These are phyloP conservation scores for Neoscytalidium dimidiatum DNA, from an alignment of 2,329 filamentous ascomycete species.

Conservation along the genomic window DNA sequence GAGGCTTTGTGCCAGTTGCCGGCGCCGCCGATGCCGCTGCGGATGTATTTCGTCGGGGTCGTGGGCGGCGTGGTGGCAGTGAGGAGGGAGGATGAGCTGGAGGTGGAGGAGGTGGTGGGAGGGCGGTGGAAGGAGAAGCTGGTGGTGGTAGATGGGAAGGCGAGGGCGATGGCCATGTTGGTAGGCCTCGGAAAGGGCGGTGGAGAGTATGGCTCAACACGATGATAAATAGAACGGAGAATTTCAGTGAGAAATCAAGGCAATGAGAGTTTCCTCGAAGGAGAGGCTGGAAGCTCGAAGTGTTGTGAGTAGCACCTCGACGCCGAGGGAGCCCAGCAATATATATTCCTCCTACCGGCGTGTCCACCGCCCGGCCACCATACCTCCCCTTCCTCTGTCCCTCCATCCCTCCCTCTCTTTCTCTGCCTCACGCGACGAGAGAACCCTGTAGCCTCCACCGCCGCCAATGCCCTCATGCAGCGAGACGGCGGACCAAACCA, in stretches of 20 bases:
- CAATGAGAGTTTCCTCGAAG: no score
- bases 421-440: not conserved
- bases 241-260: no score
- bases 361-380: no score
- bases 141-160: not conserved
- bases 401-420: not conserved
- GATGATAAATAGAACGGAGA: no score
- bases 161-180: not conserved
- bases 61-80: not conserved
- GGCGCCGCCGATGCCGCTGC: constrained; percentile 27
- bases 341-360: no score
- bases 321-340: no score
- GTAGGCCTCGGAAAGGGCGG: not conserved
- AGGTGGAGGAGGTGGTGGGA: constrained; percentile 11
- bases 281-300: no score
- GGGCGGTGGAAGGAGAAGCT: not conserved
- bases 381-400: no score
- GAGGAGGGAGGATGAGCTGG: constrained; percentile 3
- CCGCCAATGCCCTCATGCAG: no score
- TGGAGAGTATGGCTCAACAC: not conserved
- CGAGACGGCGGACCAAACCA: no score
- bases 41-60: constrained; percentile 24
- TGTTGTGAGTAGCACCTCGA: no score
- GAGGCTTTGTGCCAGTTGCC: constrained; percentile 28
- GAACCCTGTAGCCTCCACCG: not conserved